Base-by-base conservation (phyloP, 805 yeast genomes). In the Blastobotrys peoriensis region DNA sequence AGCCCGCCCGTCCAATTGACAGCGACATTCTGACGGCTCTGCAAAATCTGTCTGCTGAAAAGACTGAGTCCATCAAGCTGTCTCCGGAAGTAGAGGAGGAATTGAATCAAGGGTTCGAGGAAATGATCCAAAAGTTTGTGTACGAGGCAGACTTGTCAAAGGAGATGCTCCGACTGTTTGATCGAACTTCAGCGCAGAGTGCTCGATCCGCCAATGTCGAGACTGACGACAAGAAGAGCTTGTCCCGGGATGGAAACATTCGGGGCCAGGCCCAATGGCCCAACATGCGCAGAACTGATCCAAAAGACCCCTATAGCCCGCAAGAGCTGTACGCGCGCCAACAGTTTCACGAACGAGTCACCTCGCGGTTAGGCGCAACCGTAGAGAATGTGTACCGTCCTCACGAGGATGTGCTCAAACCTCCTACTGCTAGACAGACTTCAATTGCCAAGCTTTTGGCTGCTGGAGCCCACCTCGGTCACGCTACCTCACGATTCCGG, bases 391-490 rank as follows among this genome's bases (percentile, higher is more conserved):
- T 84, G 4, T 87, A 86, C 60, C 64, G 67, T 43, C 95, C 96
- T 15, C 79, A 81, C 58, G 70, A 74, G 49, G 84, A 84, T 48
- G 69, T 81, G 23, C 68, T 70, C 37, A 65, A 70, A 19, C 95
- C 96, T 15, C 68, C 75, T 28, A 55, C 69, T 10, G 68, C 78
- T 18, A 64, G 73, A 18, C 77, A 84, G 45, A 61, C 86, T 9
- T 73, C 91, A 2, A 69, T 88, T 30, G 69, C 86, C 23, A 79
- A 79, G 46, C 71, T 93, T 43, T 63, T 91, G 64, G 91, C 96
- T 3, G 86, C 97, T 0, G 97, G 96, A 42, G 91, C 91, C 38
- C 98, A 93, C 64, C 69, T 93, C 54, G 98, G 98, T 22, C 97
- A 91, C 56, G 75, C 95, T n/a, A 82, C 78, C 28, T 70, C 83